Conservation (phyloP, 768 basidiomycete species). For the Suillus discolor region DNA sequence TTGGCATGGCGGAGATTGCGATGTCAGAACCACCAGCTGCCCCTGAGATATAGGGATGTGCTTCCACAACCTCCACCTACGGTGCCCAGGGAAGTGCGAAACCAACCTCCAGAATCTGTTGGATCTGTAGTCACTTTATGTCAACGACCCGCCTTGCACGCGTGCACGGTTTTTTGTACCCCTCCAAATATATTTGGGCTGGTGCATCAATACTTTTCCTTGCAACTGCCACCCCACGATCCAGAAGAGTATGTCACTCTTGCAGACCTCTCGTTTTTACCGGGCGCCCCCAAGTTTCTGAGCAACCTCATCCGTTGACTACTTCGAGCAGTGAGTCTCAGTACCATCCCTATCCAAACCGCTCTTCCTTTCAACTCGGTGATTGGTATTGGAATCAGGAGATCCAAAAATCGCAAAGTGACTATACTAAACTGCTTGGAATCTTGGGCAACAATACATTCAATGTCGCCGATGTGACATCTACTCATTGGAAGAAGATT, state of each 20-base stretch:
- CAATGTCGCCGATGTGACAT: too few species aligned
- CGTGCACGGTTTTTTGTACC: background rate
- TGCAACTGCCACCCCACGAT: background rate
- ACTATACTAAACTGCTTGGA: background rate
- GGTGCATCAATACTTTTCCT: background rate
- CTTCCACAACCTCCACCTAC: background rate
- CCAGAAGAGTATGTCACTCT: background rate
- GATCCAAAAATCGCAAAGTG: background rate
- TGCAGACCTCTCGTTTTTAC: background rate
- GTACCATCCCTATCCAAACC: background rate
- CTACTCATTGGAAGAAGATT: too few species aligned
- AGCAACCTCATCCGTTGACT: background rate
- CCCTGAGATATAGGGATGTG: background rate
- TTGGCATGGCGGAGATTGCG: background rate
- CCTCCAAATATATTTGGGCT: background rate
- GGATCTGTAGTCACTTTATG: background rate
- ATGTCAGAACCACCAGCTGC: background rate
- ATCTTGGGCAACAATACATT: background rate
- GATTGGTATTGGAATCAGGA: background rate
- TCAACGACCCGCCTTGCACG: background rate
- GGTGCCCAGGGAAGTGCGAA: background rate
- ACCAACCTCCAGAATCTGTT: background rate
- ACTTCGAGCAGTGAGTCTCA: background rate
- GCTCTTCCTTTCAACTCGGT: background rate
- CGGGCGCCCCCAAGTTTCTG: background rate